Evolutionary conservation across 2,329 filamentous ascomycete genomes (phyloP).

Genomic region (Tolypocladium tundrense): DNA sequence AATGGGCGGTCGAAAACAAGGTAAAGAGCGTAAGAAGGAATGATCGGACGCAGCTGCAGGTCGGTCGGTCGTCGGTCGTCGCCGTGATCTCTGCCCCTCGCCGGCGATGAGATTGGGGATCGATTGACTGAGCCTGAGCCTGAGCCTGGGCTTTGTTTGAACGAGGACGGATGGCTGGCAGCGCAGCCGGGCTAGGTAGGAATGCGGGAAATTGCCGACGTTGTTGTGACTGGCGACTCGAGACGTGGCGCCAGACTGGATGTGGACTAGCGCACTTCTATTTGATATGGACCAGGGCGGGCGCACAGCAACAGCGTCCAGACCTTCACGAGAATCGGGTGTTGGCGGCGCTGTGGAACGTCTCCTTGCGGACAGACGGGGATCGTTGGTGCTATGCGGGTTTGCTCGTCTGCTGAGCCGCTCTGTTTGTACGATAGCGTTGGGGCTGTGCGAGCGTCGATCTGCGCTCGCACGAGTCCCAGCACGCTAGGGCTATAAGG

Average conservation of each 20-base stretch:
- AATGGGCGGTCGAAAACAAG: background rate
- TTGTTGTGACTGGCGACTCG: slow-evolving; percentile 18
- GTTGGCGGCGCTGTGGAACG: background rate
- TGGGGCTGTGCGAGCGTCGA: background rate
- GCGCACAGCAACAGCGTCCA: background rate
- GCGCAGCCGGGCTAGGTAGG: slow-evolving; percentile 5
- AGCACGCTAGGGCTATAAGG: background rate
- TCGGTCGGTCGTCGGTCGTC: slow-evolving; percentile 1
- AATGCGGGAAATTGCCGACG: slow-evolving; percentile 27
- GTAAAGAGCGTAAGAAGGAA: slow-evolving; percentile 8
- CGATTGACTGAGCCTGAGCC: slow-evolving; percentile 1
- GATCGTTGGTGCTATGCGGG: background rate
- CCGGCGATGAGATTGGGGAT: slow-evolving; percentile 4
- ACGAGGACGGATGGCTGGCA: slow-evolving; percentile 7
- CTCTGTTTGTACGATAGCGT: background rate
- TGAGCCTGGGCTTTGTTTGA: background rate
- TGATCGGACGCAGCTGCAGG: slow-evolving; percentile 4
- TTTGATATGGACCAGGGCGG: background rate
- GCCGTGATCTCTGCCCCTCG: slow-evolving; percentile 2
- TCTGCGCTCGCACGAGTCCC: background rate
- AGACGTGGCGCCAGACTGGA: slow-evolving; percentile 11
- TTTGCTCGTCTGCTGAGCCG: background rate
- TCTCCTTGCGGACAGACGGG: background rate
- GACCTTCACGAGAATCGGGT: background rate
- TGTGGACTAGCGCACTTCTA: slow-evolving; percentile 4